These are phyloP conservation scores for Phaeodactylum tricornutum DNA, from an alignment of 108 stramenopile genomes.

Conservation along the genomic window DNA sequence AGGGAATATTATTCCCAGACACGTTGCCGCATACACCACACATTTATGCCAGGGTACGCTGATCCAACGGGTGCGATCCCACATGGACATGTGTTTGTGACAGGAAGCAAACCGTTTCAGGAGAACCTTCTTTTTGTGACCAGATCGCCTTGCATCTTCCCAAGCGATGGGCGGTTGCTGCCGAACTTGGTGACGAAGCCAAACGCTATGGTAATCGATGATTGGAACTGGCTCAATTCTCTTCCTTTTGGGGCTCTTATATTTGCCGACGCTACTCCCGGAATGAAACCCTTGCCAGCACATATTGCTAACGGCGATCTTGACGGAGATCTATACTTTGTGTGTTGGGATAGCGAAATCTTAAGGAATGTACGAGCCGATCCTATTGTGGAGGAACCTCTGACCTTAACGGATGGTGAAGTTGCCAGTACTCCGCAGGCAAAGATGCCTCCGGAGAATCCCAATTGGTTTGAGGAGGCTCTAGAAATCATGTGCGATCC, in stretches of 20 bases:
- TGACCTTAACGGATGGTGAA: not conserved
- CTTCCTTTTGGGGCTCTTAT: slow-evolving; percentile 34
- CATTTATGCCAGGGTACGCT: slow-evolving; percentile 33
- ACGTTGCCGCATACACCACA: slow-evolving; percentile 19
- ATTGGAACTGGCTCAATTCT: slow-evolving; percentile 29
- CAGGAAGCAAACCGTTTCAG: slow-evolving; percentile 12
- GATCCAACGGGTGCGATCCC: slow-evolving; percentile 36
- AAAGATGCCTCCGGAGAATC: slow-evolving; percentile 5
- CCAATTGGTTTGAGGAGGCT: slow-evolving; percentile 22
- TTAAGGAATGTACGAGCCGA: slow-evolving; percentile 11
- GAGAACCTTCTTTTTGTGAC: slow-evolving; percentile 20
- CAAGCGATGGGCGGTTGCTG: slow-evolving; percentile 24
- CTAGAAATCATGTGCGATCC: slow-evolving; percentile 20
- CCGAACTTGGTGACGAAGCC: slow-evolving; percentile 23
- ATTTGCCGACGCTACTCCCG: slow-evolving; percentile 16
- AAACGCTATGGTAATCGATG: slow-evolving; percentile 20
- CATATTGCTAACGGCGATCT: slow-evolving; percentile 43
- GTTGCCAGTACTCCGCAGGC: not conserved
- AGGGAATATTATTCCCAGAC: not conserved
- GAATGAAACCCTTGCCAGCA: slow-evolving; percentile 23
- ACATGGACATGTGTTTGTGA: slow-evolving; percentile 28
- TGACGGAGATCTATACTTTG: slow-evolving; percentile 51
- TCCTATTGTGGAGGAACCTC: slow-evolving; percentile 17
- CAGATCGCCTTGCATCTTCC: slow-evolving; percentile 26
- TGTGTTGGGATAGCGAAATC: slow-evolving; percentile 33